phyloP scores from a whole-genome alignment of 179 eudicot species.

The Patellifolia procumbens region DNA sequence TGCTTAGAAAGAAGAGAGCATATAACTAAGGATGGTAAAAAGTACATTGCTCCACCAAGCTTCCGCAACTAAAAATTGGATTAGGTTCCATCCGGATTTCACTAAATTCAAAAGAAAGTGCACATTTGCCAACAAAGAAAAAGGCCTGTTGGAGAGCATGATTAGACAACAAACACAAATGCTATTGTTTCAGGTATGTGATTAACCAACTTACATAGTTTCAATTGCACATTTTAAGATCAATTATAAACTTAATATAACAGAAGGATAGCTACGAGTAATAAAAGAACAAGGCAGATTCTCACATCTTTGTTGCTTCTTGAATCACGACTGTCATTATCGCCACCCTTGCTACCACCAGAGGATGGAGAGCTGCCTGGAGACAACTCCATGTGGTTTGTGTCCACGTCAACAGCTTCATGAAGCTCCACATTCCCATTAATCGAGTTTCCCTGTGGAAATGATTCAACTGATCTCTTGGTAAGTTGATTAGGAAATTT shows the following conservation, averaged over 20 bases:
- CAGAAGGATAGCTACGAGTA: background rate
- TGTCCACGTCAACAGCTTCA: constrained; percentile 37
- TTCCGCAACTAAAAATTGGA: background rate
- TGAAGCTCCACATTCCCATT: constrained; percentile 26
- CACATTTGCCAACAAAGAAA: background rate
- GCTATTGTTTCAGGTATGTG: background rate
- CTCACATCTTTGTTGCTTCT: constrained; percentile 47
- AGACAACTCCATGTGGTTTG: constrained; percentile 44
- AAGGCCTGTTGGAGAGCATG: background rate
- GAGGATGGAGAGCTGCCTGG: constrained; percentile 50
- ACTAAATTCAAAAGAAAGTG: background rate
- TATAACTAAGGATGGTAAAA: background rate
- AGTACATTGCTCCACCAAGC: background rate
- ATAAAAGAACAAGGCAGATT: background rate
- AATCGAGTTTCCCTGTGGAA: constrained; percentile 20
- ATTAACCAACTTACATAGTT: background rate
- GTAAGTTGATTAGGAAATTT: background rate
- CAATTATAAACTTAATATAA: too few relatives aligned
- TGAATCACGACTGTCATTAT: constrained; percentile 32
- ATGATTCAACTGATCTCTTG: background rate
- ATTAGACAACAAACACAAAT: background rate
- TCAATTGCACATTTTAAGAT: too few relatives aligned
- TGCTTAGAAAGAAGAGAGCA: background rate
- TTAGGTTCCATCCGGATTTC: too few relatives aligned
- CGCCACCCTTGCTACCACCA: constrained; percentile 36